Percentiles rank a stretch among this genome's conserved stretches.
These are phyloP conservation scores for Salicornia ramosissima DNA, from an alignment of 148 eudicot species.

Conservation along the genomic window DNA sequence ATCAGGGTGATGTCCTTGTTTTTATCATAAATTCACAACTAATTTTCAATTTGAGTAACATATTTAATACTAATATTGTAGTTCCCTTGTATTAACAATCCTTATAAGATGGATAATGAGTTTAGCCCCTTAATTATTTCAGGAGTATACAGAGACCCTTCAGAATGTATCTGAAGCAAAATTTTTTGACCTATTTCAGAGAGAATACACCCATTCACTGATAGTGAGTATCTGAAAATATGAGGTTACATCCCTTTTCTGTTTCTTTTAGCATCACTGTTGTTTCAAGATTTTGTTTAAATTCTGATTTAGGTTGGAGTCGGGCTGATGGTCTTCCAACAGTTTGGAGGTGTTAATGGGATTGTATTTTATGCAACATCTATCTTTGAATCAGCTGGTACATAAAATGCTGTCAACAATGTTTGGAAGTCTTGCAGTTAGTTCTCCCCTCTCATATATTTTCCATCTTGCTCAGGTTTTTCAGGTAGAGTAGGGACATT, in stretches of 20 bases:
- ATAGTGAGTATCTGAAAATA: conserved; percentile 34
- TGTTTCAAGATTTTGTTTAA: not conserved
- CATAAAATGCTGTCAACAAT: not conserved
- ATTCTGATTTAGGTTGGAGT: conserved; percentile 51
- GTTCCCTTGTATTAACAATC: too few relatives aligned
- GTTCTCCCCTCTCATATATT: not conserved
- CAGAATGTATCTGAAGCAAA: conserved; percentile 34
- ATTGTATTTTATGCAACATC: conserved; percentile 56
- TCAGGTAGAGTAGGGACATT: conserved; percentile 52
- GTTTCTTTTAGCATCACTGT: not conserved
- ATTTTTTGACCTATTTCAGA: conserved; percentile 46
- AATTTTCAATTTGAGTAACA: too few relatives aligned
- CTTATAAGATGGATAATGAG: not conserved
- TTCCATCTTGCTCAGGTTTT: conserved; percentile 36
- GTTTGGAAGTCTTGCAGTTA: not conserved
- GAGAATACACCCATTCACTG: conserved; percentile 55
- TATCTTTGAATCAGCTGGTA: conserved; percentile 68
- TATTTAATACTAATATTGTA: too few relatives aligned
- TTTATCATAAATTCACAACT: not conserved
- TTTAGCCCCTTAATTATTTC: conserved; percentile 1
- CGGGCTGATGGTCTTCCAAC: conserved; percentile 70
- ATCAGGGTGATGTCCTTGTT: conserved; percentile 36
- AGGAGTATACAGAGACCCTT: conserved; percentile 61
- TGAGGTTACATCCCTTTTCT: not conserved
- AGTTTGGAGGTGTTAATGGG: conserved; percentile 65